Base-by-base conservation (phyloP, 2,329 filamentous ascomycete genomes). In the Sporothrix dimorphospora region DNA sequence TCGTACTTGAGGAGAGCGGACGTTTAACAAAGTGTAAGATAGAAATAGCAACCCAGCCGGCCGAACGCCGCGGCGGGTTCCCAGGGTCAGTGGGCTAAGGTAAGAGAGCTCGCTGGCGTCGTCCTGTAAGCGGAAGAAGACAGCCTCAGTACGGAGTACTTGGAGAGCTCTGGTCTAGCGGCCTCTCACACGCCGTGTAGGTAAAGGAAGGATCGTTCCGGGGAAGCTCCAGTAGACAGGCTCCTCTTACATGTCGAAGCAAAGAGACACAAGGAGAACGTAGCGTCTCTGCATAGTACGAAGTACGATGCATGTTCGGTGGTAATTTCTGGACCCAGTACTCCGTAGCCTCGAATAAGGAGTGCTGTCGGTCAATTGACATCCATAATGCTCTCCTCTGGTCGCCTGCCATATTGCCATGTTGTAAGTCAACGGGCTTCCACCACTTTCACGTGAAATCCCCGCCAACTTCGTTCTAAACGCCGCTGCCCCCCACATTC, bases 151-250 rank as follows among this genome's bases (percentile, higher is more conserved):
- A 4, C n/a, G n/a, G n/a, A n/a, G 30, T 6, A 34, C 30, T 34
- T 34, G 6, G 11, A n/a, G 30, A 12, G 30, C 34, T 11, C 3
- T 38, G 16, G 11, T 45, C 11, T 27, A 49, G 47, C 49, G 34
- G 47, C 16, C 49, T 27, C 27, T 34, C 19, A 38, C 27, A 47
- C 14, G 27, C 45, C 45, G 45, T 38, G 4, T 51, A n/a, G 19
- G 24, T 51, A 14, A 14, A 51, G 51, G 67, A 69, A 59, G 67
- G 3, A 59, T 69, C n/a, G 51, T 69, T 69, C 67, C 67, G 67
- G 12, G 12, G 27, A 27, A 57, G 4, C 53, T n/a, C 7, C 19
- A 8, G 53, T n/a, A n/a, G n/a, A n/a, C n/a, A n/a, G n/a, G n/a
- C n/a, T n/a, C n/a, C n/a, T n/a, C n/a, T n/a, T n/a, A n/a, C n/a